phyloP scores from a whole-genome alignment of 208 protist species.

The Trypanosoma conorhini region DNA sequence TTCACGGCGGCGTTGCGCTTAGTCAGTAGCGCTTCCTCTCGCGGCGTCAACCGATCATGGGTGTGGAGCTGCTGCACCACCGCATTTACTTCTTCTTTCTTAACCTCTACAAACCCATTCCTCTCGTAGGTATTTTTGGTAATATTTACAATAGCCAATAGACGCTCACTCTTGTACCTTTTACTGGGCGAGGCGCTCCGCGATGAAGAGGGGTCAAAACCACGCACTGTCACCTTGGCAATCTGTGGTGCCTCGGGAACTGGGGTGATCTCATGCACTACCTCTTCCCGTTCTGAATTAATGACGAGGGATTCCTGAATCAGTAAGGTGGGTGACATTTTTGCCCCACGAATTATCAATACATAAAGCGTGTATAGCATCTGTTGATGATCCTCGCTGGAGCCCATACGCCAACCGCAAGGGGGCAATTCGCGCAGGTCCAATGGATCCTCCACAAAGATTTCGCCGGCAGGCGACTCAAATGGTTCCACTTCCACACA shows the following conservation, averaged over 20 bases:
- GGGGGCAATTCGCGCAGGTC: slow-evolving; percentile 51
- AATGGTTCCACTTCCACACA: slow-evolving; percentile 73
- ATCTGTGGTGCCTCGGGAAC: slow-evolving; percentile 39
- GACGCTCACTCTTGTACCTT: slow-evolving; percentile 25
- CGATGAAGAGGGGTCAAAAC: slow-evolving; percentile 16
- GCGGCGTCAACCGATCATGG: not conserved
- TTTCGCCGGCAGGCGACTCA: slow-evolving; percentile 46
- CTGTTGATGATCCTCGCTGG: slow-evolving; percentile 63
- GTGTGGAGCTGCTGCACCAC: slow-evolving; percentile 9
- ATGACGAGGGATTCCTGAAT: slow-evolving; percentile 62
- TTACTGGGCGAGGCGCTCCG: slow-evolving; percentile 2
- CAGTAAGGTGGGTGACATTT: slow-evolving; percentile 17
- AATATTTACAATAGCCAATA: slow-evolving; percentile 59
- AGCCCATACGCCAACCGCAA: slow-evolving; percentile 65
- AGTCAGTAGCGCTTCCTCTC: slow-evolving; percentile 11
- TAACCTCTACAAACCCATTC: slow-evolving; percentile 51
- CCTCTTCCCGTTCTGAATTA: slow-evolving; percentile 47
- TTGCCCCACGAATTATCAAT: slow-evolving; percentile 34
- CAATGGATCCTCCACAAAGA: slow-evolving; percentile 31
- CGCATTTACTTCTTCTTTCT: slow-evolving; percentile 42
- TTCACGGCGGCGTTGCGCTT: slow-evolving; percentile 16
- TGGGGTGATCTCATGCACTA: slow-evolving; percentile 63
- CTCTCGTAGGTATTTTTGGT: slow-evolving; percentile 43
- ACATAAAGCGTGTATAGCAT: slow-evolving; percentile 74
- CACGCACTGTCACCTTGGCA: slow-evolving; percentile 56